phyloP scores from a whole-genome alignment of 1,284 basidiomycete genomes.

The Leucoagaricus sp. region DNA sequence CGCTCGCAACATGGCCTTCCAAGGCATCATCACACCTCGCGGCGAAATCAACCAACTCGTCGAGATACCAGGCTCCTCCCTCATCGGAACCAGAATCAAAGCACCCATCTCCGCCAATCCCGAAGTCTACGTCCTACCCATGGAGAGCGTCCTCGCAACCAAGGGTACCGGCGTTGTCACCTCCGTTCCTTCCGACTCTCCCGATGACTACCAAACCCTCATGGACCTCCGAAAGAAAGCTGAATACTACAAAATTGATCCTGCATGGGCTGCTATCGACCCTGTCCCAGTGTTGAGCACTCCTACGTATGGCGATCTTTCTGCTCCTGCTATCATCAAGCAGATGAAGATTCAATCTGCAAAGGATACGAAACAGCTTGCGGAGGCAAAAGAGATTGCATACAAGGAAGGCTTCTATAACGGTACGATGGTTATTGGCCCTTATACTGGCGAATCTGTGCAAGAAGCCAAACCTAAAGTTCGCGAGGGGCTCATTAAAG shows the following conservation, averaged over 20 bases:
- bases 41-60: constrained; percentile 75
- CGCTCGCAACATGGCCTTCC: constrained; percentile 98
- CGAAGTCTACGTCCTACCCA: constrained; percentile 95
- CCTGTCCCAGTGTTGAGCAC: constrained; percentile 90
- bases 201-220: constrained; percentile 93
- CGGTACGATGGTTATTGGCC: constrained; percentile 88
- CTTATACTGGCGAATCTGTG: constrained; percentile 86
- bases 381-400: constrained; percentile 96
- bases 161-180: constrained; percentile 99
- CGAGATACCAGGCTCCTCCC: constrained; percentile 76
- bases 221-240: constrained; percentile 96
- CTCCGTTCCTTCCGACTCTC: constrained; percentile 97
- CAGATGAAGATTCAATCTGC: constrained; percentile 95
- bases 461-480: constrained; percentile 93
- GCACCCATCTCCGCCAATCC: constrained; percentile 85
- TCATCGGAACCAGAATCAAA: constrained; percentile 90
- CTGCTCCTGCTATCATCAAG: constrained; percentile 86
- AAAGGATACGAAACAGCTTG: constrained; percentile 91
- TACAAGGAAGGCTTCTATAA: constrained; percentile 99
- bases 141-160: constrained; percentile 95
- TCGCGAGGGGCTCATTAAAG: constrained; percentile 81
- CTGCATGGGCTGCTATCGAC: constrained; percentile 85
- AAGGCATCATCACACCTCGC: constrained; percentile 74
- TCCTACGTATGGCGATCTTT: constrained; percentile 90
- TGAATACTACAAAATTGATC: constrained; percentile 95